Evolutionary conservation across 2,329 filamentous ascomycete genomes (phyloP).

Genomic region (Aspergillus fumigatus): DNA sequence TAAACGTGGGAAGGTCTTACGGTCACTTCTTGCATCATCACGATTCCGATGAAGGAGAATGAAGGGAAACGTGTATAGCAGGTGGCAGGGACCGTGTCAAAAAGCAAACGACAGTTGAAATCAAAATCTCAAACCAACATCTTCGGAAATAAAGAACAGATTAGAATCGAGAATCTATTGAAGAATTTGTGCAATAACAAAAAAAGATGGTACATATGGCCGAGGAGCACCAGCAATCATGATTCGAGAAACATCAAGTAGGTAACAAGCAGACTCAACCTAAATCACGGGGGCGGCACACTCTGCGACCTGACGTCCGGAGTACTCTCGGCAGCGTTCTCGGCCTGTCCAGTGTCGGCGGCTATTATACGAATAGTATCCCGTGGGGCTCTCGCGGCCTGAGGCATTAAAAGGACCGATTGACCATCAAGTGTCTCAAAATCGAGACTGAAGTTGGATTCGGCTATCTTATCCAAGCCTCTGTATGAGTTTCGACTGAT

Average conservation of each 20-base stretch:
- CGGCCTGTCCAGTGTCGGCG: slow-evolving; percentile 5
- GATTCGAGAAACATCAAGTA: slow-evolving; percentile 4
- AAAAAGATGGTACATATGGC: slow-evolving; percentile 8
- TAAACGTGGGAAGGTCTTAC: slow-evolving; percentile 18
- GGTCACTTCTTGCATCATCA: slow-evolving; percentile 28
- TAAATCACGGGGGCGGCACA: not conserved
- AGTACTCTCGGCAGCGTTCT: slow-evolving; percentile 13
- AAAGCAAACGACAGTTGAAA: slow-evolving; percentile 14
- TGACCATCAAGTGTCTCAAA: not conserved
- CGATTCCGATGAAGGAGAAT: slow-evolving; percentile 12
- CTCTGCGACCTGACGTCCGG: slow-evolving; percentile 15
- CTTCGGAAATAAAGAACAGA: slow-evolving; percentile 8
- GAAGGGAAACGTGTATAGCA: slow-evolving; percentile 23
- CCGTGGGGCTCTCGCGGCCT: not conserved
- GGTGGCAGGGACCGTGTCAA: slow-evolving; percentile 12
- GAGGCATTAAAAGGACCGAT: not conserved
- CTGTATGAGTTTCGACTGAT: not conserved
- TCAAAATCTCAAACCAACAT: slow-evolving; percentile 21
- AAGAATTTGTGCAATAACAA: not conserved
- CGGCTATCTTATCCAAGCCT: not conserved
- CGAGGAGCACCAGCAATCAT: slow-evolving; percentile 2
- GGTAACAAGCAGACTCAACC: slow-evolving; percentile 1
- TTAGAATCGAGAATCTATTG: slow-evolving; percentile 2
- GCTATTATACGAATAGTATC: too few species aligned
- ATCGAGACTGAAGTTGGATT: not conserved